Evolutionary conservation across 768 basidiomycete genomes (phyloP).

Genomic region (Clavaria fumosa): DNA sequence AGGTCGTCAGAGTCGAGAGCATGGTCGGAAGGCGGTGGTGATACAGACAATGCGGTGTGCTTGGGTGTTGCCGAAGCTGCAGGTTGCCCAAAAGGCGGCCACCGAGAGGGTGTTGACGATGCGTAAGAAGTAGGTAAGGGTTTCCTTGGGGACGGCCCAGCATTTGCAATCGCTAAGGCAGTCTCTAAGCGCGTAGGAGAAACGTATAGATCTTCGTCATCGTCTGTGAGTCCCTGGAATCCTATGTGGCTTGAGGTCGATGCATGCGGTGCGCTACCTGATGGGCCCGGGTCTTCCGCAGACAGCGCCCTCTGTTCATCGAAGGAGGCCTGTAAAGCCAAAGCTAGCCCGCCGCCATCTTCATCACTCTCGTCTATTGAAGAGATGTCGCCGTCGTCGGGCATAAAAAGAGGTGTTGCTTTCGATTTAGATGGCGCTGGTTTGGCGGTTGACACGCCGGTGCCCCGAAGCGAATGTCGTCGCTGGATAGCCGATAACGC

Average conservation of each 20-base stretch:
- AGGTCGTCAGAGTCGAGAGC: slow-evolving; percentile 29
- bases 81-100: background rate
- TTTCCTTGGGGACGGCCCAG: slow-evolving; percentile 22
- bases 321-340: slow-evolving; percentile 50
- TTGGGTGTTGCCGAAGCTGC: too few relatives aligned
- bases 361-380: slow-evolving; percentile 24
- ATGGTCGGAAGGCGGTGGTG: slow-evolving; percentile 12
- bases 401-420: slow-evolving; percentile 35
- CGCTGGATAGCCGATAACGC: slow-evolving; percentile 44
- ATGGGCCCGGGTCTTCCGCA: slow-evolving; percentile 1
- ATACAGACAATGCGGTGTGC: too few relatives aligned
- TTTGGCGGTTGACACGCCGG: slow-evolving; percentile 17
- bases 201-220: slow-evolving; percentile 16
- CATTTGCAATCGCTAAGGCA: slow-evolving; percentile 49
- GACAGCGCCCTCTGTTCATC: slow-evolving; percentile 17
- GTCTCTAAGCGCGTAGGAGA: slow-evolving; percentile 48
- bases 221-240: background rate
- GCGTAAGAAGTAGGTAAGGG: slow-evolving; percentile 5
- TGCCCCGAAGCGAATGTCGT: slow-evolving; percentile 29
- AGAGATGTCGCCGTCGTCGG: slow-evolving; percentile 31
- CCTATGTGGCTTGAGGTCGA: slow-evolving; percentile 7
- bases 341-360: slow-evolving; percentile 39
- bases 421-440: slow-evolving; percentile 21
- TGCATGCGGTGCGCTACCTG: slow-evolving; percentile 1
- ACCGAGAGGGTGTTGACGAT: background rate